phyloP scores from a whole-genome alignment of 2,329 filamentous ascomycete genomes.

The Cercospora sp. region DNA sequence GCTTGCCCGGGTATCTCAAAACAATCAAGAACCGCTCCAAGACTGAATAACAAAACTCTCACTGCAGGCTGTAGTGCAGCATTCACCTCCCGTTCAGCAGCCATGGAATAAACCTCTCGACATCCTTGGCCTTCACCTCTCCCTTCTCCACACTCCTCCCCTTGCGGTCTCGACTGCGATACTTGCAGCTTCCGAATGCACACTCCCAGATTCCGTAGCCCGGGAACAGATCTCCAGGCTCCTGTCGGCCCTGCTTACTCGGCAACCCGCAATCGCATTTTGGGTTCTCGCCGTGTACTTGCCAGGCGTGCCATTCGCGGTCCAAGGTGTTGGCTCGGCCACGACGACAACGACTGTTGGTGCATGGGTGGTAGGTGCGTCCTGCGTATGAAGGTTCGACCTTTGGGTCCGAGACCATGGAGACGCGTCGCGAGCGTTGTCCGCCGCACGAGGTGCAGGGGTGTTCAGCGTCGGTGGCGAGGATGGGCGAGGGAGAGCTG shows the following conservation, averaged over 20 bases:
- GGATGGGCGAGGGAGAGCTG: not conserved
- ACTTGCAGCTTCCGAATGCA: conserved; percentile 25
- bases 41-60: not conserved
- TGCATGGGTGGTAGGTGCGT: conserved; percentile 22
- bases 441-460: conserved; percentile 24
- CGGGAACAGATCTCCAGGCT: conserved; percentile 10
- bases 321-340: conserved; percentile 15
- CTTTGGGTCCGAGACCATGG: conserved; percentile 18
- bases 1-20: conserved; percentile 10
- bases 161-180: conserved; percentile 25
- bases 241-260: conserved; percentile 12
- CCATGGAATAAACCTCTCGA: conserved; percentile 28
- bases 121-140: conserved; percentile 21
- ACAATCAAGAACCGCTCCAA: conserved; percentile 4
- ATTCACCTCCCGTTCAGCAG: conserved; percentile 18
- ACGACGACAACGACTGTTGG: conserved; percentile 21
- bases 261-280: conserved; percentile 26
- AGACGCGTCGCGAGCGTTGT: conserved; percentile 17
- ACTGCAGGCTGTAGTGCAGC: no score
- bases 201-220: conserved; percentile 28
- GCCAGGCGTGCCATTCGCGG: conserved; percentile 22
- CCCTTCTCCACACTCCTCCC: conserved; percentile 24
- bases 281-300: conserved; percentile 23
- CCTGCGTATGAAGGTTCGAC: conserved; percentile 11
- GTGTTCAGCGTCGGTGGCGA: conserved; percentile 19